Evolutionary conservation across 2,329 filamentous ascomycete genomes (phyloP).

Genomic region (Lachnellula willkommii): DNA sequence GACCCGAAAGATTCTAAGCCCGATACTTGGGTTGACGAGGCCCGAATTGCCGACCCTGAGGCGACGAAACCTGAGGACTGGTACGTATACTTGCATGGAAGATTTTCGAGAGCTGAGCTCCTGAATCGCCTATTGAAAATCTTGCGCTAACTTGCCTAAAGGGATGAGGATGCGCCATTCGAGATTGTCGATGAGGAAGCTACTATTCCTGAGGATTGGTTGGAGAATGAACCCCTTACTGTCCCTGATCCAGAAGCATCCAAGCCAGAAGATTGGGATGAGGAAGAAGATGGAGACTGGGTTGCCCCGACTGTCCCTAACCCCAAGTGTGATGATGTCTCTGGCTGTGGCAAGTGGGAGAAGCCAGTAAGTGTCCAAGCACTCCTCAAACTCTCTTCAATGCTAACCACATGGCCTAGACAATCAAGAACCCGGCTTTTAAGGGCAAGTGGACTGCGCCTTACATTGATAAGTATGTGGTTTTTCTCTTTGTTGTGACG

Average conservation of each 20-base stretch:
- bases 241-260: conserved; percentile 88
- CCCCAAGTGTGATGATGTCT: conserved; percentile 89
- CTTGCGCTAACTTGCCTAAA: neutral
- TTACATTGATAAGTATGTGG: conserved; percentile 60
- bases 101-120: neutral
- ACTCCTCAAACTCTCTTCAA: conserved; percentile 26
- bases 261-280: conserved; percentile 99
- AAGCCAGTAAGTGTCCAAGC: conserved; percentile 48
- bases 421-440: conserved; percentile 91
- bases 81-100: neutral
- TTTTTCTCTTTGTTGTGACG: neutral
- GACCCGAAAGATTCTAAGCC: conserved; percentile 92
- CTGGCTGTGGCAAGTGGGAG: conserved; percentile 91
- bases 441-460: conserved; percentile 98
- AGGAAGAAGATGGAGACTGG: conserved; percentile 99
- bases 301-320: conserved; percentile 79
- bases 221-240: conserved; percentile 77
- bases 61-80: conserved; percentile 89
- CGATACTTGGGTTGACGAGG: conserved; percentile 89
- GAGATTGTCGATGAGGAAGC: conserved; percentile 95
- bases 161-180: conserved; percentile 96
- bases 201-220: conserved; percentile 89
- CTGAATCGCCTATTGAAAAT: neutral
- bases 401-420: conserved; percentile 36
- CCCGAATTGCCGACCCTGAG: conserved; percentile 84